These are phyloP conservation scores for Marsdenia floribunda DNA, from an alignment of 257 asterid species.

Conservation along the genomic window DNA sequence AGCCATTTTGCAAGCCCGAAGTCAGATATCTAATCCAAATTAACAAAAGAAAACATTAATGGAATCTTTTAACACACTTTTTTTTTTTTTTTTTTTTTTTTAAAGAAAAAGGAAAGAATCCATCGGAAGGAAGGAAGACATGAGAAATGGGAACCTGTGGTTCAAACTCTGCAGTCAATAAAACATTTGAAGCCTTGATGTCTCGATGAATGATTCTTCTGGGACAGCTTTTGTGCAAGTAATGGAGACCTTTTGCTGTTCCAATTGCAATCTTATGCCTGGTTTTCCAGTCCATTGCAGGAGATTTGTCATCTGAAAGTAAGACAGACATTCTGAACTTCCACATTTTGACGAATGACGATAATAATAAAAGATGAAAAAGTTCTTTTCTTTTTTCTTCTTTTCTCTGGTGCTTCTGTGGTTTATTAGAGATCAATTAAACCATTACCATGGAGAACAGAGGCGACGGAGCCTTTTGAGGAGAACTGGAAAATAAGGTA, in stretches of 20 bases:
- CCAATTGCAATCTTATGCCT: slow-evolving; percentile 86
- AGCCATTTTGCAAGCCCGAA: slow-evolving; percentile 99
- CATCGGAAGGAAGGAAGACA: neutral
- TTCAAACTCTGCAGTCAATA: slow-evolving; percentile 65
- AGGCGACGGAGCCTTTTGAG: slow-evolving; percentile 82
- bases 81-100: too few species aligned
- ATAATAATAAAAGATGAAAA: too few species aligned
- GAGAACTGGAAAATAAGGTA: slow-evolving; percentile 89
- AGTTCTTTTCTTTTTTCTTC: too few species aligned
- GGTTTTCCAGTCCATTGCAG: slow-evolving; percentile 75
- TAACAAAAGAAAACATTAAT: neutral
- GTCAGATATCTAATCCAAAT: slow-evolving; percentile 65
- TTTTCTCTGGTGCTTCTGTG: neutral
- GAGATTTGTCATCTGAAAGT: slow-evolving; percentile 50
- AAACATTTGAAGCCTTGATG: slow-evolving; percentile 73
- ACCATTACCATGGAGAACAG: slow-evolving; percentile 70
- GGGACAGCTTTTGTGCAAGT: slow-evolving; percentile 83
- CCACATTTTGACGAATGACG: too few species aligned
- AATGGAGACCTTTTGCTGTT: slow-evolving; percentile 76
- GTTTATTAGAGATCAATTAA: too few species aligned
- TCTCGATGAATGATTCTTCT: slow-evolving; percentile 93
- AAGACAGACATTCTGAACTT: too few species aligned
- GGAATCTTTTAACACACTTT: neutral
- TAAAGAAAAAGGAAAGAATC: neutral
- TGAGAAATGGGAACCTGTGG: slow-evolving; percentile 50